phyloP scores from a whole-genome alignment of 805 yeast genomes.

The Spathaspora hagerdaliae region DNA sequence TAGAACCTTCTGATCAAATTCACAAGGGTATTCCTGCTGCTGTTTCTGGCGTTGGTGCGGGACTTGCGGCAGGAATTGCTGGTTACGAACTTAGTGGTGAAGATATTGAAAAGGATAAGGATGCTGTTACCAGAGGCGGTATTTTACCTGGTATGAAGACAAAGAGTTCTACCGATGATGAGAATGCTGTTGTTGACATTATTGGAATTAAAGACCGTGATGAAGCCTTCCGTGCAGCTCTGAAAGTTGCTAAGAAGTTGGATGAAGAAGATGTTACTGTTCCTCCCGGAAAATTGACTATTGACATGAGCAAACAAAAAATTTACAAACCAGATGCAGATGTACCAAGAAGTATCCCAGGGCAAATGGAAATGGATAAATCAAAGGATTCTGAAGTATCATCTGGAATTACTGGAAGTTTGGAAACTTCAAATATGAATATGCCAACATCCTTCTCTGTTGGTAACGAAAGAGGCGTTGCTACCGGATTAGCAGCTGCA shows the following conservation, averaged over 20 bases:
- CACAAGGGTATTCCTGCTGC: constrained; percentile 3
- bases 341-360: background rate
- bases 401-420: background rate
- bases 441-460: background rate
- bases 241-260: constrained; percentile 26
- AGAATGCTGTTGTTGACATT: constrained; percentile 25
- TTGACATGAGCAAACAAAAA: constrained; percentile 31
- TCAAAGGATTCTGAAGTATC: background rate
- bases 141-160: background rate
- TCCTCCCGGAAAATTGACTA: constrained; percentile 27
- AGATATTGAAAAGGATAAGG: background rate
- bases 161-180: background rate
- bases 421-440: too few relatives aligned
- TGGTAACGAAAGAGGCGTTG: background rate
- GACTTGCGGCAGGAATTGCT: background rate
- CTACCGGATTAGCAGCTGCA: constrained; percentile 3
- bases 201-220: constrained; percentile 29
- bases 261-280: constrained; percentile 29
- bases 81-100: background rate
- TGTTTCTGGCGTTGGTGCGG: constrained; percentile 5
- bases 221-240: constrained; percentile 28
- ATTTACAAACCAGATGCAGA: constrained; percentile 19
- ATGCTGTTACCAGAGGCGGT: background rate
- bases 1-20: background rate
- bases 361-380: background rate